Evolutionary conservation across 2,329 filamentous ascomycete genomes (phyloP), one percentile per base, ranked within the genome.

Genomic region (Daldinia sp.): DNA sequence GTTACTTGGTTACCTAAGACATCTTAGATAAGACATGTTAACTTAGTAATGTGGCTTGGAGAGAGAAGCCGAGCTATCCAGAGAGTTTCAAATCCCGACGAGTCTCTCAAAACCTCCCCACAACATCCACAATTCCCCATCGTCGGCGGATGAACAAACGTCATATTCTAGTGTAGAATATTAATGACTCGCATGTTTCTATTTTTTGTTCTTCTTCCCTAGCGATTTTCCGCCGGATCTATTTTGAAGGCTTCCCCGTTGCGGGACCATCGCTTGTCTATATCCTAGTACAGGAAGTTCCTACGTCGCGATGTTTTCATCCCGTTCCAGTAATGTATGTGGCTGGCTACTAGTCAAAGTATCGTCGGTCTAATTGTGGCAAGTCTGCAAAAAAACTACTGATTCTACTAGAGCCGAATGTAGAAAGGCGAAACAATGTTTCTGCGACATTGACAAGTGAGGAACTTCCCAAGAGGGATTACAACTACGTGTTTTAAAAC

Each of bases 1-100:
- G 32, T n/a, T n/a, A 15, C 13, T 8, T 35, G 15, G 32, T n/a
- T 35, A 35, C 4, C 15, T 2, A 3, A 3, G 4, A 21, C 23
- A 43, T 9, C 17, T 43, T 21, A 43, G n/a, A 4, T 35, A 15
- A 15, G 34, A 17, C n/a, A 45, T n/a, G n/a, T n/a, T n/a, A n/a
- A n/a, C 39, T 45, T 45, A 48, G 17, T 60, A 56, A 55, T 57
- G 52, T 61, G 52, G 58, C 58, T 61, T 35, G 23, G 37, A n/a
- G 19, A 45, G 17, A 2, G 25, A 13, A 19, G 13, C 11, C 15
- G 17, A 37, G 48, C 23, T 37, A 21, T n/a, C n/a, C 34, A 6
- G 5, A 23, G 9, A 50, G 11, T 50, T 50, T 17, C 27, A 32
- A 50, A 21, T 50, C 17, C 29, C 21, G n/a, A 25, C n/a, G n/a